phyloP scores from a whole-genome alignment of 805 yeast genomes.

The Saccharomyces jurei region DNA sequence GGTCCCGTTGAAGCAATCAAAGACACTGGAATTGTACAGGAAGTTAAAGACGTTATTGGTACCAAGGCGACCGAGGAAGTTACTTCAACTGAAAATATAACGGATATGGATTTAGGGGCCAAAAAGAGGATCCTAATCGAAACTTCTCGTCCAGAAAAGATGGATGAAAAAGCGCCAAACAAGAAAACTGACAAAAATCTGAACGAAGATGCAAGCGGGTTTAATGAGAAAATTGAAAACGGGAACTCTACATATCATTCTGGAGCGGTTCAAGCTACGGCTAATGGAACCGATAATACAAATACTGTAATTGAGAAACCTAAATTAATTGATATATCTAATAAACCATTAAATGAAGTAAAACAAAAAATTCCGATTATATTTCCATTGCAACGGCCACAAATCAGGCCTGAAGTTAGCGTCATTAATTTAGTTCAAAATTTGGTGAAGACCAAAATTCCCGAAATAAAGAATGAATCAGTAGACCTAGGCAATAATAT shows the following conservation, averaged over 20 bases:
- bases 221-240: background rate
- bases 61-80: constrained; percentile 10
- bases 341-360: background rate
- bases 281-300: background rate
- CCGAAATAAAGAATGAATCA: constrained; percentile 7
- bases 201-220: background rate
- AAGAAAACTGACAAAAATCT: background rate
- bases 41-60: constrained; percentile 4
- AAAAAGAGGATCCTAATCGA: constrained; percentile 15
- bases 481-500: constrained; percentile 10
- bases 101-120: background rate
- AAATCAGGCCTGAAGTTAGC: constrained; percentile 1
- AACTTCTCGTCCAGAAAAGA: background rate
- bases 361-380: background rate
- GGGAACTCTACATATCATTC: background rate
- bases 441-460: constrained; percentile 18
- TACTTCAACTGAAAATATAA: constrained; percentile 2
- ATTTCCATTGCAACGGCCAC: constrained; percentile 1
- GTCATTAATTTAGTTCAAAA: constrained; percentile 16
- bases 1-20: background rate
- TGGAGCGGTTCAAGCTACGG: background rate
- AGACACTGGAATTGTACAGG: background rate
- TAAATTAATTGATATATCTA: background rate
- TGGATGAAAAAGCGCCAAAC: background rate
- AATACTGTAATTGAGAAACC: background rate